Evolutionary conservation across 1,139 yeast species (phyloP).

Genomic region (Geotrichum carabidarum): DNA sequence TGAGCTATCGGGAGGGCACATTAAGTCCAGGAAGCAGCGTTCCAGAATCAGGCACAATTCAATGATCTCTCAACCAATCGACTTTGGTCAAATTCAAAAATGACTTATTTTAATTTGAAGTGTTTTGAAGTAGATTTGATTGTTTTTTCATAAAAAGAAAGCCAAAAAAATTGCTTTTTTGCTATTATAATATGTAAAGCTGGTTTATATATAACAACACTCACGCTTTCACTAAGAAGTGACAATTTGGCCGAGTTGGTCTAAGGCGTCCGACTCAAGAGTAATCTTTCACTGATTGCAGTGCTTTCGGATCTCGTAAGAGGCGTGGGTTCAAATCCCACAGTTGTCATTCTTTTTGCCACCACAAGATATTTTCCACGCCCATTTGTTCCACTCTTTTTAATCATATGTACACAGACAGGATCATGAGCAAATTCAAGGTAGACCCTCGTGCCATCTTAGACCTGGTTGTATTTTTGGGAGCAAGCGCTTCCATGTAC

Average conservation of each 20-base stretch:
- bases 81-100: too few species aligned
- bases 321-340: constrained; percentile 36
- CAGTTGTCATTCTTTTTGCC: constrained; percentile 22
- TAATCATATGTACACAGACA: not conserved
- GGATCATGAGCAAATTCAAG: constrained; percentile 11
- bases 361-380: not conserved
- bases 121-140: too few species aligned
- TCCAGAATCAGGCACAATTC: too few species aligned
- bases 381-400: not conserved
- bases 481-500: constrained; percentile 77
- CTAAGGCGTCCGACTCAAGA: constrained; percentile 34
- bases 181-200: too few species aligned
- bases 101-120: too few species aligned
- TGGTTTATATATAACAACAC: too few species aligned
- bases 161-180: too few species aligned
- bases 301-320: constrained; percentile 32
- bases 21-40: too few species aligned
- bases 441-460: constrained; percentile 37
- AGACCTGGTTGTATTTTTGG: constrained; percentile 70
- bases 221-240: too few species aligned
- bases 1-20: too few species aligned
- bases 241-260: constrained; percentile 34
- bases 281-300: constrained; percentile 25
- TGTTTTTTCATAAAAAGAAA: too few species aligned
- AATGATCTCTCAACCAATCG: too few species aligned